phyloP scores from a whole-genome alignment of 2,329 filamentous ascomycete genomes.

The Penicillium capsulatum region DNA sequence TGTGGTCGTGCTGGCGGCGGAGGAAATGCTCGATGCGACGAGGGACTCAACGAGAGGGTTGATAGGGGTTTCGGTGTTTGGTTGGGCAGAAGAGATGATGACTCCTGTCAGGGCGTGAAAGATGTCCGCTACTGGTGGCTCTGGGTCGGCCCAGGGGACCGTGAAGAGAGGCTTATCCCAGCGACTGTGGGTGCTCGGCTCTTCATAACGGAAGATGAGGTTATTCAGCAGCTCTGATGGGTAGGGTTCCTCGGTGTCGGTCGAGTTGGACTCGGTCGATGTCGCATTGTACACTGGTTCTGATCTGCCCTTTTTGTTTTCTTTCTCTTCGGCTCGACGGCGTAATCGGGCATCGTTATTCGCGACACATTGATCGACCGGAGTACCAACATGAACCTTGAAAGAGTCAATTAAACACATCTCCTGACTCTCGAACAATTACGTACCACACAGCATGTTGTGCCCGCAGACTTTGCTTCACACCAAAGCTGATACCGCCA shows the following conservation, averaged over 20 bases:
- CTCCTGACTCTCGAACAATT: background rate
- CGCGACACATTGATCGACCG: slow-evolving; percentile 52
- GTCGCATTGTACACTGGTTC: background rate
- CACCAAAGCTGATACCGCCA: slow-evolving; percentile 65
- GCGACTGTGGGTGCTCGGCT: slow-evolving; percentile 61
- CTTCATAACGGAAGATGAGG: slow-evolving; percentile 63
- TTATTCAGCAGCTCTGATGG: slow-evolving; percentile 57
- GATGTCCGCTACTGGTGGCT: slow-evolving; percentile 56
- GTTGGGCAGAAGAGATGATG: slow-evolving; percentile 24
- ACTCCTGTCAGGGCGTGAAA: slow-evolving; percentile 54
- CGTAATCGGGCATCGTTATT: slow-evolving; percentile 46
- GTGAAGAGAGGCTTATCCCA: slow-evolving; percentile 66
- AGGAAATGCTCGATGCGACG: slow-evolving; percentile 21
- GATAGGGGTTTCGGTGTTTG: slow-evolving; percentile 12
- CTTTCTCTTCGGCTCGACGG: slow-evolving; percentile 13
- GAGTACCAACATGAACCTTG: slow-evolving; percentile 57
- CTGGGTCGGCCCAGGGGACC: slow-evolving; percentile 53
- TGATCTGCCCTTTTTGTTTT: background rate
- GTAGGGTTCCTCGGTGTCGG: slow-evolving; percentile 41
- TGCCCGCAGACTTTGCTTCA: slow-evolving; percentile 60
- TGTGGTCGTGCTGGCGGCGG: slow-evolving; percentile 29
- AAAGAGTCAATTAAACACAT: slow-evolving; percentile 4
- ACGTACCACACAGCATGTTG: slow-evolving; percentile 59
- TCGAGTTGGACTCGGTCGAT: background rate
- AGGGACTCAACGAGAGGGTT: slow-evolving; percentile 19